Evolutionary conservation across 1,139 yeast species (phyloP).

Genomic region (Yamadazyma epiphylla): DNA sequence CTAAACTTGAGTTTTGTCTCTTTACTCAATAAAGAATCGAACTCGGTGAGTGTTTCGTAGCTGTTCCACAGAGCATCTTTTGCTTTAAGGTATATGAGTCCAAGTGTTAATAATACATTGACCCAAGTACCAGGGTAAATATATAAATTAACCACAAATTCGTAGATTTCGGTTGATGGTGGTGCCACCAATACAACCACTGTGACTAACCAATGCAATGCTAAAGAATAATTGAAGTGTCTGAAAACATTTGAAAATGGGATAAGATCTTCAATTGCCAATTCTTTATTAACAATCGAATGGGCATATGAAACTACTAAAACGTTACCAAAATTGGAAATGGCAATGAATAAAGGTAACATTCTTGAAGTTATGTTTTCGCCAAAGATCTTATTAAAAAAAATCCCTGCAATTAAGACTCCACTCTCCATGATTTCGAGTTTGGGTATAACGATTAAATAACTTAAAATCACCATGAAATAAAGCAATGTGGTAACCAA

Average conservation of each 20-base stretch:
- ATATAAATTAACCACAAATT: conserved; percentile 46
- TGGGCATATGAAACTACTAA: conserved; percentile 76
- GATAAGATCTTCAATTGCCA: conserved; percentile 67
- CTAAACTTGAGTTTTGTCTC: conserved; percentile 11
- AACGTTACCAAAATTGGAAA: conserved; percentile 76
- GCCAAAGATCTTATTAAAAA: conserved; percentile 73
- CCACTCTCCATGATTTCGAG: conserved; percentile 59
- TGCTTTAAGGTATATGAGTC: conserved; percentile 35
- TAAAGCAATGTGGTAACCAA: conserved; percentile 57
- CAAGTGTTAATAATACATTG: conserved; percentile 37
- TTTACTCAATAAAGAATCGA: conserved; percentile 18
- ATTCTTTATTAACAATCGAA: conserved; percentile 71
- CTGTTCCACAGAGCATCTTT: conserved; percentile 10
- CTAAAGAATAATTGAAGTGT: conserved; percentile 42
- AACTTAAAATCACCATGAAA: conserved; percentile 66
- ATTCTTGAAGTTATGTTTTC: conserved; percentile 55
- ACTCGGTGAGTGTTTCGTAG: conserved; percentile 7
- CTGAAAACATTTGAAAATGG: conserved; percentile 63
- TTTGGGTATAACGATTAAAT: conserved; percentile 72
- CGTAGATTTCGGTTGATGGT: conserved; percentile 46
- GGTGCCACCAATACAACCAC: conserved; percentile 42
- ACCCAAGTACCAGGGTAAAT: conserved; percentile 54
- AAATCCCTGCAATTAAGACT: conserved; percentile 68
- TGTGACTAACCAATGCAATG: conserved; percentile 47
- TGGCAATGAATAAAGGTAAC: conserved; percentile 68